These are phyloP conservation scores for Diaporthe eres DNA, from an alignment of 2,329 filamentous ascomycete species.

Conservation along the genomic window DNA sequence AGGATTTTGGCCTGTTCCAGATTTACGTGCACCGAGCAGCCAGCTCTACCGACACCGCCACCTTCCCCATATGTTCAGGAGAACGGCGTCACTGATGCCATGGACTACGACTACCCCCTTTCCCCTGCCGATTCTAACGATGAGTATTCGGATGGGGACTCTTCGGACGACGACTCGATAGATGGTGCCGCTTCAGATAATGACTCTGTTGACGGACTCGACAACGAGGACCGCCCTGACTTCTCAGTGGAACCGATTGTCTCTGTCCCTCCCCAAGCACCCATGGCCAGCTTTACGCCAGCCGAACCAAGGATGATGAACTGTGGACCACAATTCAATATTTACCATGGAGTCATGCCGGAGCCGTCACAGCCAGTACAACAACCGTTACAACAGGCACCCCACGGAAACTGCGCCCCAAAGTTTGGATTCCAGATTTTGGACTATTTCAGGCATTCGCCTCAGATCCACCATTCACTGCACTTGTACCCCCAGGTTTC, in stretches of 20 bases:
- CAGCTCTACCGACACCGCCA: slow-evolving; percentile 56
- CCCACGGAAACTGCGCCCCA: slow-evolving; percentile 53
- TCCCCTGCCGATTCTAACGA: slow-evolving; percentile 63
- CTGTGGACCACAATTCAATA: slow-evolving; percentile 63
- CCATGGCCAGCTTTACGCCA: slow-evolving; percentile 58
- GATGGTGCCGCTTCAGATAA: slow-evolving; percentile 64
- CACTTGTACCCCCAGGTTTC: slow-evolving; percentile 68
- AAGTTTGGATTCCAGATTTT: slow-evolving; percentile 65
- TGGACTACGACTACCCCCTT: slow-evolving; percentile 60
- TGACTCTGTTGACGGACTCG: slow-evolving; percentile 67
- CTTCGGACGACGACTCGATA: slow-evolving; percentile 56
- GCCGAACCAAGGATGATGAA: slow-evolving; percentile 59
- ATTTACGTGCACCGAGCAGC: slow-evolving; percentile 75
- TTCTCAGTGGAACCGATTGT: slow-evolving; percentile 10
- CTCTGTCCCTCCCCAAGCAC: background rate
- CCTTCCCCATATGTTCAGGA: slow-evolving; percentile 66
- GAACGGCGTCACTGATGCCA: slow-evolving; percentile 59
- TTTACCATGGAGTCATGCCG: slow-evolving; percentile 59
- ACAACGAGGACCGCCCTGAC: slow-evolving; percentile 57
- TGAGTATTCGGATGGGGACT: slow-evolving; percentile 42
- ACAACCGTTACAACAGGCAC: slow-evolving; percentile 47
- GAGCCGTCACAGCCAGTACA: slow-evolving; percentile 55
- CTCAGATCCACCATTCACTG: slow-evolving; percentile 63
- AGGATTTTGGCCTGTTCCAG: slow-evolving; percentile 82
- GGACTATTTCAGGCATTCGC: slow-evolving; percentile 65